These are phyloP conservation scores for Stephania yunnanensis DNA, from an alignment of 164 flowering plant species.

Conservation along the genomic window DNA sequence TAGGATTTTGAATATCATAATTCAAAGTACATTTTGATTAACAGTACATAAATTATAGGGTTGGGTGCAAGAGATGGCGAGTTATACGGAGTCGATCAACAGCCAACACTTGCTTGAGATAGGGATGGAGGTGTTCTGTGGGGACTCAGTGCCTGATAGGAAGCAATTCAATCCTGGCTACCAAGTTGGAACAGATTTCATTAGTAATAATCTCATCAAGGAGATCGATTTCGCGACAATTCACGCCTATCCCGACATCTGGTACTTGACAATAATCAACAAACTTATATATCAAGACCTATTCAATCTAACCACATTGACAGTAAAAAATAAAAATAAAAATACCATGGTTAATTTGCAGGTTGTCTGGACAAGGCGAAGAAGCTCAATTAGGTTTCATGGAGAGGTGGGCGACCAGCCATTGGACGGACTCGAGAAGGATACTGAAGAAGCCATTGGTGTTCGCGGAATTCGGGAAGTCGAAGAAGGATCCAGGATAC, in stretches of 20 bases:
- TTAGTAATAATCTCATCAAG: conserved; percentile 19
- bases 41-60: conserved; percentile 2
- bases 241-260: conserved; percentile 32
- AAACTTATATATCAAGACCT: too few relatives aligned
- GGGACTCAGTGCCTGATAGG: conserved; percentile 25
- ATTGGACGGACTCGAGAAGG: conserved; percentile 23
- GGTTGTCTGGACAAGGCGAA: conserved; percentile 24
- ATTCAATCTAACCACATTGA: too few relatives aligned
- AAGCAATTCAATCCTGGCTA: conserved; percentile 22
- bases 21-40: not conserved
- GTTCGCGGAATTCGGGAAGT: conserved; percentile 20
- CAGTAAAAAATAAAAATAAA: too few relatives aligned
- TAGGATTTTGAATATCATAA: not conserved
- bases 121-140: conserved; percentile 33
- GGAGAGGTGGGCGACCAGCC: conserved; percentile 27
- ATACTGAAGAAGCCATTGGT: conserved; percentile 28
- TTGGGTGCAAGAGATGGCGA: conserved; percentile 34
- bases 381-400: conserved; percentile 19
- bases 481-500: conserved; percentile 18
- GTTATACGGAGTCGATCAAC: conserved; percentile 22
- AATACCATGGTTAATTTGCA: not conserved
- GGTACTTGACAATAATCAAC: conserved; percentile 11
- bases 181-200: conserved; percentile 31
- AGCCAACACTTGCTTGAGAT: conserved; percentile 26
- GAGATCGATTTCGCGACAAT: conserved; percentile 31